phyloP scores from a whole-genome alignment of 1,139 yeast species.

The Lodderomyces margitis region DNA sequence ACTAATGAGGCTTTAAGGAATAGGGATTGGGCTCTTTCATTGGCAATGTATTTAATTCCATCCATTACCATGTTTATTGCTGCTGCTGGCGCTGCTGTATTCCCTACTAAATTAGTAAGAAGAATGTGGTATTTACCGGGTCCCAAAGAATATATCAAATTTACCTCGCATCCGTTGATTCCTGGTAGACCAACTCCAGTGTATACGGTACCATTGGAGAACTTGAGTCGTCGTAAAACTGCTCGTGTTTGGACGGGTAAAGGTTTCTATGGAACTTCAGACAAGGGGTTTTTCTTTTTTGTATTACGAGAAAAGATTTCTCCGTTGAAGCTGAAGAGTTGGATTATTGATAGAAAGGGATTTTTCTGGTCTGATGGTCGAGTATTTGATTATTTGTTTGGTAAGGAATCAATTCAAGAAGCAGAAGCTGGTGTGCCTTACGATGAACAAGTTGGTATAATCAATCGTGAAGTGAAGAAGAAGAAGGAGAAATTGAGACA shows the following conservation, averaged over 20 bases:
- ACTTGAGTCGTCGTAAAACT: conserved; percentile 54
- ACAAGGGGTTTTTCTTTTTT: conserved; percentile 71
- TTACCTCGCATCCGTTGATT: conserved; percentile 70
- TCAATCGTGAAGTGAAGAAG: conserved; percentile 38
- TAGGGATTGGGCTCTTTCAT: conserved; percentile 37
- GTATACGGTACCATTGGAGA: conserved; percentile 59
- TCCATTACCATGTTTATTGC: conserved; percentile 38
- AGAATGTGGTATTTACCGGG: conserved; percentile 76
- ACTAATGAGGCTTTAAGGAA: conserved; percentile 32
- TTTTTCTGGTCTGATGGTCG: conserved; percentile 92
- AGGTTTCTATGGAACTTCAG: conserved; percentile 84
- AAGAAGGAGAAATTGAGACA: conserved; percentile 38
- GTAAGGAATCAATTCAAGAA: conserved; percentile 70
- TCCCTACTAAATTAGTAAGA: conserved; percentile 69
- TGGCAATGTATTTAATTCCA: conserved; percentile 31
- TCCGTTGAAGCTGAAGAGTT: conserved; percentile 48
- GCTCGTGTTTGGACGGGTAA: conserved; percentile 80
- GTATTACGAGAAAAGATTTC: conserved; percentile 53
- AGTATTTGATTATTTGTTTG: conserved; percentile 75
- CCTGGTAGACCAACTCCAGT: conserved; percentile 81
- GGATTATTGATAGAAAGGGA: conserved; percentile 82
- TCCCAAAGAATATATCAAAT: conserved; percentile 52
- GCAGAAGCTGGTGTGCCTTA: conserved; percentile 77
- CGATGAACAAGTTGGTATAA: conserved; percentile 51
- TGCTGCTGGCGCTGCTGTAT: conserved; percentile 45